A percentile compares a stretch with the other conserved stretches of the same genome.
These are phyloP conservation scores for Coemansia sp. DNA, from an alignment of 192 early-diverging fungal species.

Conservation along the genomic window DNA sequence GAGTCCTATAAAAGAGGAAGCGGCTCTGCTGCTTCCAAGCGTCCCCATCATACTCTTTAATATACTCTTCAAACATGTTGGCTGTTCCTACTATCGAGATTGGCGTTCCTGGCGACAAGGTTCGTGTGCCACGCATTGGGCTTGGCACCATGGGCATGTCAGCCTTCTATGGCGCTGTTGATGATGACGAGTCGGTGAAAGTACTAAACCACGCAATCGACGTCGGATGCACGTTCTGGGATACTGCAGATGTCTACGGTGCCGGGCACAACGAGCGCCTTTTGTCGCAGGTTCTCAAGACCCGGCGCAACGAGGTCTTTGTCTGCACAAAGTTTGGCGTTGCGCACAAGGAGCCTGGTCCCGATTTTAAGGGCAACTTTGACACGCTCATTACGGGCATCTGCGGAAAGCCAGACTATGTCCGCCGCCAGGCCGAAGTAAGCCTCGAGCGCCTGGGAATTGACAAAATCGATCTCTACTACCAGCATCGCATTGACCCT, in stretches of 20 bases:
- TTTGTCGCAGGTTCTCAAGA: constrained; percentile 52
- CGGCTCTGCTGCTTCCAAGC: no score
- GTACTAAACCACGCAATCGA: constrained; percentile 54
- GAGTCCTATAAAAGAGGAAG: not conserved
- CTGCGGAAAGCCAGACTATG: constrained; percentile 53
- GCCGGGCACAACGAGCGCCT: constrained; percentile 58
- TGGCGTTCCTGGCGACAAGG: constrained; percentile 30
- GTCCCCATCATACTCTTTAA: not conserved
- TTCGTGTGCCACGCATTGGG: constrained; percentile 30
- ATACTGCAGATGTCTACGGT: constrained; percentile 61
- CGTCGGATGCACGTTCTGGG: constrained; percentile 58
- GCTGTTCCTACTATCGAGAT: constrained; percentile 18
- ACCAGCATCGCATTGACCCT: constrained; percentile 61
- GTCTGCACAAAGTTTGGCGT: constrained; percentile 64
- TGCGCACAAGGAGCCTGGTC: not conserved
- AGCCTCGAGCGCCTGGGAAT: constrained; percentile 56
- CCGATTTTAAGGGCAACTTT: constrained; percentile 27
- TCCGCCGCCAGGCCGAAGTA: constrained; percentile 43
- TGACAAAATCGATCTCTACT: constrained; percentile 63
- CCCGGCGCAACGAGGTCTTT: constrained; percentile 55
- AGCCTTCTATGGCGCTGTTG: constrained; percentile 30
- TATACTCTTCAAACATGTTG: not conserved
- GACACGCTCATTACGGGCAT: constrained; percentile 11
- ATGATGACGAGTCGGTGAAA: constrained; percentile 38
- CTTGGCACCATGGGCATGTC: constrained; percentile 42